Conservation (phyloP, 148 eudicot genomes). For the Amaranthus cruentus region DNA sequence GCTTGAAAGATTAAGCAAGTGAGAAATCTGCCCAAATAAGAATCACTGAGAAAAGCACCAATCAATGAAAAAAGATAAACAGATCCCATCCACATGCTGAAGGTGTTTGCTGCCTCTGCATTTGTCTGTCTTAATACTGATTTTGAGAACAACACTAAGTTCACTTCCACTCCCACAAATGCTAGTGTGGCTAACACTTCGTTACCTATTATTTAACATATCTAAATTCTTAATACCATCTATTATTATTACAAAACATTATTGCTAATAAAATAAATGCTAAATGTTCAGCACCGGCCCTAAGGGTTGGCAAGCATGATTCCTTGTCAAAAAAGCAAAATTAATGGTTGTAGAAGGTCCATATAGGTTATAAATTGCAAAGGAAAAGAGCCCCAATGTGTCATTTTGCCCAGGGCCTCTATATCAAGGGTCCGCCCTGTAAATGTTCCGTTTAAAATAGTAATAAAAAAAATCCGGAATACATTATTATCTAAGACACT, state of each 20-base stretch:
- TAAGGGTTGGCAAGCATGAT: too few relatives aligned
- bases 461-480: too few relatives aligned
- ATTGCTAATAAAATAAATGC: too few relatives aligned
- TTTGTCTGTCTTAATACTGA: constrained; percentile 45
- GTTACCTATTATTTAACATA: constrained; percentile 28
- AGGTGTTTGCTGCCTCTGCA: constrained; percentile 55
- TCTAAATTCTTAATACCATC: not conserved
- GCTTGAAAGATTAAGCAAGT: constrained; percentile 51
- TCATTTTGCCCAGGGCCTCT: too few relatives aligned
- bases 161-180: constrained; percentile 54
- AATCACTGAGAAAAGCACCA: constrained; percentile 52
- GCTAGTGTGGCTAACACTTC: constrained; percentile 49
- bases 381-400: too few relatives aligned
- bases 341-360: too few relatives aligned
- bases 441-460: too few relatives aligned
- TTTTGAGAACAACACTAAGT: constrained; percentile 50
- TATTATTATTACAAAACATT: not conserved
- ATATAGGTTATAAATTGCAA: too few relatives aligned
- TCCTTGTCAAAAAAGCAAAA: too few relatives aligned
- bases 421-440: too few relatives aligned
- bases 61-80: constrained; percentile 49
- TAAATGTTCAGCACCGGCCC: too few relatives aligned
- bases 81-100: constrained; percentile 56
- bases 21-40: constrained; percentile 51
- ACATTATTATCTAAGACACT: too few relatives aligned